Evolutionary conservation across 2,329 filamentous ascomycete genomes (phyloP).

Genomic region (Colletotrichum eremochloae): DNA sequence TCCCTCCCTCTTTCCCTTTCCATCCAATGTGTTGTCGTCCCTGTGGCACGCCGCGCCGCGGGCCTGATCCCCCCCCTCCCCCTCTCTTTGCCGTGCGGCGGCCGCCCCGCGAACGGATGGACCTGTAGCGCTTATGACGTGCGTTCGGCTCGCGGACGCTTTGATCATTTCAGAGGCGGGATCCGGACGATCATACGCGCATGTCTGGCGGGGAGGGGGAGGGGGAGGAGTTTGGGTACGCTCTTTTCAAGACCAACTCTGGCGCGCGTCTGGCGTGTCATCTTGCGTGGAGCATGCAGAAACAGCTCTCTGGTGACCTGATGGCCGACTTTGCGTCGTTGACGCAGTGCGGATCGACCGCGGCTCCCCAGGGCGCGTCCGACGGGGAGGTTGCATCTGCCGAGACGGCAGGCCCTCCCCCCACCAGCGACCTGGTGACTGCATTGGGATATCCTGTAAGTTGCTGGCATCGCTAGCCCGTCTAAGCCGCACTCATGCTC

Average conservation of each 20-base stretch:
- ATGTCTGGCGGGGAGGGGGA: neutral
- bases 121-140: conserved; percentile 16
- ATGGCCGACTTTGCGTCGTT: neutral
- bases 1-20: neutral
- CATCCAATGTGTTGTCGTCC: neutral
- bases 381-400: too few species aligned
- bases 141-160: conserved; percentile 2
- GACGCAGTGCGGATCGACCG: neutral
- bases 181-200: conserved; percentile 26
- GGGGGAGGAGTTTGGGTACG: neutral
- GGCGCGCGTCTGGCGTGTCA: neutral
- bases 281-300: neutral
- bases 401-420: too few species aligned
- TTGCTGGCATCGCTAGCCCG: neutral
- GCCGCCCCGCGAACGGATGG: neutral
- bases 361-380: neutral
- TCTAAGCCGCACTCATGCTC: neutral
- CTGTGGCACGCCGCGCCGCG: neutral
- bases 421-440: neutral
- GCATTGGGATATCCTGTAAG: neutral
- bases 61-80: too few species aligned
- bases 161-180: neutral
- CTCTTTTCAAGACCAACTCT: neutral
- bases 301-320: neutral
- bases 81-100: too few species aligned